Base-by-base conservation (phyloP, 495 filamentous ascomycete genomes). In the Oleoguttula mirabilis region DNA sequence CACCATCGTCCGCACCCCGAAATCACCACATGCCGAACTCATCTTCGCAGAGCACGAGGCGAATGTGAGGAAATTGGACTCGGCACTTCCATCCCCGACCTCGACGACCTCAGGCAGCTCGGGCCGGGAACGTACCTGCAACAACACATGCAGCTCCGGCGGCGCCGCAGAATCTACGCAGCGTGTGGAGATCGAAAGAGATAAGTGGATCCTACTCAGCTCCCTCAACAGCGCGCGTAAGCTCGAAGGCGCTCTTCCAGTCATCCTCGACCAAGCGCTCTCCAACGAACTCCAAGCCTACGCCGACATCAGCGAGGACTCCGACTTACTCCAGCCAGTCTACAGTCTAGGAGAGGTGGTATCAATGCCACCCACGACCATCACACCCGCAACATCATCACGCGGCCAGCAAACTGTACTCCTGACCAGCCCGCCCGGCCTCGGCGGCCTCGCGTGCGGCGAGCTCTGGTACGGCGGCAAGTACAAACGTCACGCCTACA, bases 401-500 rank as follows among this genome's bases (percentile, higher is more conserved):
- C 24, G 21, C 21, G 12, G 8, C 17, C 24, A 14, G 8, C 6
- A 15, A 7, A 6, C 19, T 19, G 32, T 19, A 6, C 32, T 25
- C n/a, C 37, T 51, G 3, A 31, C 47, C 30, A 33, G 36, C 17
- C 48, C 42, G 19, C 43, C 48, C 1, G 23, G 27, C 8, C 27
- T 37, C 8, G 42, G 43, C 33, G 43, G 21, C 2, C 37, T 47
- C 7, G 43, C 42, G 2, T 46, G 36, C 21, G 48, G 22, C 1
- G 42, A 46, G 33, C 20, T 36, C 3, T 46, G 36, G 42, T 34
- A 25, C n/a, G 34, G 48, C 11, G 48, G 48, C 10, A 51, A 51
- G 43, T 51, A 47, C 23, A 32, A 34, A 15, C 23, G 25, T 20
- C 41, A 50, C 21, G n/a, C 16, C 2, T 48, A 28, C 24, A 24